phyloP scores from a whole-genome alignment of 1,139 yeast genomes.

The Geotrichum candidum region DNA sequence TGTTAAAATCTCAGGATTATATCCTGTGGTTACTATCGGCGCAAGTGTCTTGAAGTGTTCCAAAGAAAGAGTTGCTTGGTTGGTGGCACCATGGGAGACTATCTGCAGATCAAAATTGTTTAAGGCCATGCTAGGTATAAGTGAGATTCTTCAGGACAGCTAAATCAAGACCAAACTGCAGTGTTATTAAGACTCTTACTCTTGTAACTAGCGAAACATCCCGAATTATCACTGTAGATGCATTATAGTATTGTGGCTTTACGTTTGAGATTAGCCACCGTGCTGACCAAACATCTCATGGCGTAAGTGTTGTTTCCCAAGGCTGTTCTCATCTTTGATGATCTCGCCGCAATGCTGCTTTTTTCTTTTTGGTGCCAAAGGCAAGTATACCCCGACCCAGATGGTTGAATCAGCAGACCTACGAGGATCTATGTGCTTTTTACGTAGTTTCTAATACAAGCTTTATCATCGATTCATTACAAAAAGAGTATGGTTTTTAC shows the following conservation, averaged over 20 bases:
- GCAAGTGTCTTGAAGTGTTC: background rate
- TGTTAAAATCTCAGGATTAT: conserved; percentile 50
- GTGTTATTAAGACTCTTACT: background rate
- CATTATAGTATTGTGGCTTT: too few relatives aligned
- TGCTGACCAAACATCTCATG: too few relatives aligned
- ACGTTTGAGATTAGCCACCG: too few relatives aligned
- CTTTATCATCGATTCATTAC: background rate
- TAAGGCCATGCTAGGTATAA: too few relatives aligned
- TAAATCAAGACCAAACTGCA: background rate
- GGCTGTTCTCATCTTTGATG: background rate
- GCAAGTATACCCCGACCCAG: too few relatives aligned
- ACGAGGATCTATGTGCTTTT: too few relatives aligned
- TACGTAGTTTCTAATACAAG: background rate
- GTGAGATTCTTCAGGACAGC: background rate
- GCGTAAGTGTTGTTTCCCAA: background rate
- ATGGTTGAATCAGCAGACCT: too few relatives aligned
- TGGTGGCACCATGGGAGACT: background rate
- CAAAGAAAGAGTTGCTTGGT: background rate
- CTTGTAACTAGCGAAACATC: background rate
- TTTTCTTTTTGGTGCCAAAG: too few relatives aligned
- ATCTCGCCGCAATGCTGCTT: background rate
- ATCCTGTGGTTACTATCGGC: background rate
- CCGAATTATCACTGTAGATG: background rate
- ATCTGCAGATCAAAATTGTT: background rate
- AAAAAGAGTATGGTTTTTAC: background rate